Base-by-base conservation (phyloP, 2,329 filamentous ascomycete genomes). In the Fusarium graminum region DNA sequence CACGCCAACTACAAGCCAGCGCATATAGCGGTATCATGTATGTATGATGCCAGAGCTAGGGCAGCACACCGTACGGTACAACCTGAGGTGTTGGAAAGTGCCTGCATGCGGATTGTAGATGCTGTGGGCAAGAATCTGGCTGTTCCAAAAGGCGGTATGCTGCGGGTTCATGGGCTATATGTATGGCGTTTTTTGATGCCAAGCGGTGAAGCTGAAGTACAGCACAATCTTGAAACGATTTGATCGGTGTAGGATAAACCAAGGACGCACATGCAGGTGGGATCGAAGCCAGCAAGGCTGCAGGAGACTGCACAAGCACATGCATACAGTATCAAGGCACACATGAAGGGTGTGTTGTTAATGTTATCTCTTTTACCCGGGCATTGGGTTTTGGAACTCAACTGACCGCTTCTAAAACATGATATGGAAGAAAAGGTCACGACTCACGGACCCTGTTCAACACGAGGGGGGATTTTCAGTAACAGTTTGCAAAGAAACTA, bases 81-180 rank as follows among this genome's bases (percentile, higher is more conserved):
- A 53, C 58, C 22, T 45, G 44, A 41, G 30, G 51, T 51, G 25
- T 58, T 30, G 43, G 30, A 52, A 59, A 55, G 49, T 60, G 47
- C 50, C 58, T 61, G 42, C 46, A 47, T 41, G 17, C 26, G 26
- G 38, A 41, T 34, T 50, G 39, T 39, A 30, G 26, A 60, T 36
- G 44, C 44, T 61, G 61, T 42, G 46, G 65, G 58, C 30, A 63
- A 63, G 28, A 45, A 12, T 22, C 47, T 45, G 42, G 55, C 40
- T 46, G 64, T 67, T 68, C 65, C 59, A 68, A 68, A 68, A 66
- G 65, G 65, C 65, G 65, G 65, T 68, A 68, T 68, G 44, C 42
- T 22, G 22, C 22, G 22, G 22, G 22, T 22, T 55, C 16, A n/a
- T 39, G 19, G 42, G 30, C 29, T 44, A 62, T 44, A 59, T 67